Conservation (phyloP, 208 protist species). For the Trypanosoma conorhini region DNA sequence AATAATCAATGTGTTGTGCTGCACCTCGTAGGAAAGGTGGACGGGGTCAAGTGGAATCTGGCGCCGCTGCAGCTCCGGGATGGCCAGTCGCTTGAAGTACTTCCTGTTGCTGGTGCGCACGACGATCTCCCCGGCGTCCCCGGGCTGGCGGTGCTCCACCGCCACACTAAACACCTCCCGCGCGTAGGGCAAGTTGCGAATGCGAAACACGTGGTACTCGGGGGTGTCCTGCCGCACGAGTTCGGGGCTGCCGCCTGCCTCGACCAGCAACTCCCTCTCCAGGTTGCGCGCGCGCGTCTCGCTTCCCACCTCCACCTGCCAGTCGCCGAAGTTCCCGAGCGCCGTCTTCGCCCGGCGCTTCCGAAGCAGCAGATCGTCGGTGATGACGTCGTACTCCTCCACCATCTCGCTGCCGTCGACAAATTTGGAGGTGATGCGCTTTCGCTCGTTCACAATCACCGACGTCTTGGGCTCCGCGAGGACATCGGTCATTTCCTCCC, state of each 20-base stretch:
- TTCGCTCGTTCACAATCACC: conserved; percentile 78
- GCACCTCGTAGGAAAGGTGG: conserved; percentile 79
- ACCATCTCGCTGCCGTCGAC: conserved; percentile 89
- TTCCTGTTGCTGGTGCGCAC: conserved; percentile 96
- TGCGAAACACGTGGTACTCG: conserved; percentile 84
- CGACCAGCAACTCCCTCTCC: conserved; percentile 71
- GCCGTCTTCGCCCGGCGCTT: conserved; percentile 72
- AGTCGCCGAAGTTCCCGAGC: conserved; percentile 82
- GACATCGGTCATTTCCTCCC: conserved; percentile 24
- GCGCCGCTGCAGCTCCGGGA: conserved; percentile 81
- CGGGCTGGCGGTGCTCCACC: conserved; percentile 61
- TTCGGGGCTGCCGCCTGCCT: conserved; percentile 72
- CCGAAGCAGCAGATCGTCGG: conserved; percentile 89
- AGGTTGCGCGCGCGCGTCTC: conserved; percentile 56
- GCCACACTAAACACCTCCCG: conserved; percentile 81
- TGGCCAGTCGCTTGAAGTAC: conserved; percentile 92
- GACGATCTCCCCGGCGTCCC: conserved; percentile 79
- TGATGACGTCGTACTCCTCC: conserved; percentile 94
- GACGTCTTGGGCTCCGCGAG: conserved; percentile 77
- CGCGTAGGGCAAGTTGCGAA: conserved; percentile 93
- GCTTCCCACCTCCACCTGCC: conserved; percentile 88
- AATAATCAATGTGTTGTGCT: conserved; percentile 93
- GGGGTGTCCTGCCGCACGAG: conserved; percentile 84
- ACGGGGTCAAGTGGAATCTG: conserved; percentile 56
- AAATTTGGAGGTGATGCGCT: conserved; percentile 88